Evolutionary conservation across 2,329 filamentous ascomycete genomes (phyloP).

Genomic region (Pyrenophora tritici-repentis): DNA sequence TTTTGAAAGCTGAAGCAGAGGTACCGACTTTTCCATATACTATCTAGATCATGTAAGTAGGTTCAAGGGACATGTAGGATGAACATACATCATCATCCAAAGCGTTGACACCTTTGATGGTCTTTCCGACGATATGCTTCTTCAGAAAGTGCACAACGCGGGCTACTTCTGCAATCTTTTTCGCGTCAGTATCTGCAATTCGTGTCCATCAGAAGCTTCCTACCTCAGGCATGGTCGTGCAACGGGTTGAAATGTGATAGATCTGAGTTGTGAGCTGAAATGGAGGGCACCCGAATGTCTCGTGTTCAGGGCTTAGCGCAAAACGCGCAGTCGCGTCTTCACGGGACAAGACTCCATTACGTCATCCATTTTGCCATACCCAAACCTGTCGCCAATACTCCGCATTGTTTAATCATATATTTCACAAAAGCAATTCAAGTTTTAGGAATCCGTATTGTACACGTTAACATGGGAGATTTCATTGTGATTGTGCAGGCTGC

Average conservation of each 20-base stretch:
- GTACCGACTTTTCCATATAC: conserved; percentile 92
- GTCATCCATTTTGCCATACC: conserved; percentile 22
- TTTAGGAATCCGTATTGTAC: no score
- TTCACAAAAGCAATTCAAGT: no score
- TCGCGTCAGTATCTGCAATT: conserved; percentile 12
- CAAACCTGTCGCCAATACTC: neutral
- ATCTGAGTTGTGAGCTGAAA: conserved; percentile 1
- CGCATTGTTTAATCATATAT: no score
- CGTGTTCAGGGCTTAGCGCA: no score
- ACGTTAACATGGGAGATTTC: no score
- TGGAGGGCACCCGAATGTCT: conserved; percentile 5
- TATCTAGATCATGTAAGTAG: conserved; percentile 50
- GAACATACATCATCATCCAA: conserved; percentile 67
- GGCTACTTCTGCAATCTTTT: conserved; percentile 66
- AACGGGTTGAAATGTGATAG: neutral
- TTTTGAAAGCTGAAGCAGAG: conserved; percentile 73
- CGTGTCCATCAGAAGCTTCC: conserved; percentile 5
- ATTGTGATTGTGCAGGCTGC: no score
- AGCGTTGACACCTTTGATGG: conserved; percentile 73
- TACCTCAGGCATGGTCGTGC: conserved; percentile 45
- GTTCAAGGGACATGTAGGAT: neutral
- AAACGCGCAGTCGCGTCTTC: conserved; percentile 20
- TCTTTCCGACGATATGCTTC: conserved; percentile 82
- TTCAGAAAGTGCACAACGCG: conserved; percentile 85
- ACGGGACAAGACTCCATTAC: conserved; percentile 31